Evolutionary conservation across 75 land plant species (phyloP).

Genomic region (Pinus tabuliformis): DNA sequence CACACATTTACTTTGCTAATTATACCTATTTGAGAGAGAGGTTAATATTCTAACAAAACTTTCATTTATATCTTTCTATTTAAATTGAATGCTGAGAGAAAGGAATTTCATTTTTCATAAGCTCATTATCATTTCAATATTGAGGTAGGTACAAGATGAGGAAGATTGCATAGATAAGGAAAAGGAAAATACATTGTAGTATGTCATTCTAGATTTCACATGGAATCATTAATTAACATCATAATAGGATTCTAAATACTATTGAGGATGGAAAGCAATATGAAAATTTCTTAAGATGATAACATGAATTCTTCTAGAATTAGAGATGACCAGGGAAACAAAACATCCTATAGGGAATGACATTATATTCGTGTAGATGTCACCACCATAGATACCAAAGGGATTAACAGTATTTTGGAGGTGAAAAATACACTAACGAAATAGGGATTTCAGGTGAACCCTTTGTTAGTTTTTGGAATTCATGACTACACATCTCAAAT

Average conservation of each 20-base stretch:
- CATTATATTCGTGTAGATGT: constrained; percentile 56
- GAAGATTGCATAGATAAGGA: constrained; percentile 68
- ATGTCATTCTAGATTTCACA: constrained; percentile 70
- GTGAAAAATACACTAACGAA: constrained; percentile 60
- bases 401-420: constrained; percentile 57
- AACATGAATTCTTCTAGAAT: too few species aligned
- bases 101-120: background rate
- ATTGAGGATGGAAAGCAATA: too few species aligned
- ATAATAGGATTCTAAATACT: too few species aligned
- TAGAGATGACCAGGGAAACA: background rate
- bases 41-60: constrained; percentile 13
- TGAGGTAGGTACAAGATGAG: constrained; percentile 77
- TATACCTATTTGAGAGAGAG: constrained; percentile 86
- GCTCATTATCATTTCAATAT: constrained; percentile 28
- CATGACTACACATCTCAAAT: background rate
- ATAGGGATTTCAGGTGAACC: constrained; percentile 19
- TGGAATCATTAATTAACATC: constrained; percentile 28
- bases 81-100: background rate
- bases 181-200: constrained; percentile 44
- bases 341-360: background rate
- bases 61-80: background rate
- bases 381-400: constrained; percentile 81
- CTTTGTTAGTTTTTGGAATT: background rate
- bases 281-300: too few species aligned
- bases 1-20: constrained; percentile 88